phyloP scores from a whole-genome alignment of 768 basidiomycete genomes.

The Tulasnella sp. region DNA sequence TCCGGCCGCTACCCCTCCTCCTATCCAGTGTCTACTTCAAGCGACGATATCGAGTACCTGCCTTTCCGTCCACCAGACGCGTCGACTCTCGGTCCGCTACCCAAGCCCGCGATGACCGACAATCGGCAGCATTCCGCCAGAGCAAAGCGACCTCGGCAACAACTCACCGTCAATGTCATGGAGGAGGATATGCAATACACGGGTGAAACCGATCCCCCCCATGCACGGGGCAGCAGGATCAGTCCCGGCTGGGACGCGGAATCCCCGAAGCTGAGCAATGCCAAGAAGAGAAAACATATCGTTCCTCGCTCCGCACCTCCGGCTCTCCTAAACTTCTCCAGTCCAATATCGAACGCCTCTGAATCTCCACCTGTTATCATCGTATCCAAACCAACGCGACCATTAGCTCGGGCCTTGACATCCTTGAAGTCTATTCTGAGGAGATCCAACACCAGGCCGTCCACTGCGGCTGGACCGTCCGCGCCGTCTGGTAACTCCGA shows the following conservation, averaged over 20 bases:
- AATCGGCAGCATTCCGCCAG: neutral
- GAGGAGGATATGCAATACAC: neutral
- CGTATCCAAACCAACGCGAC: conserved; percentile 2
- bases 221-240: neutral
- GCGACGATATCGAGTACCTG: too few relatives aligned
- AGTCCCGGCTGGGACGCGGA: neutral
- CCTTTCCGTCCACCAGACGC: conserved; percentile 6
- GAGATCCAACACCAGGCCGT: neutral
- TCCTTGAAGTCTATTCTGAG: conserved; percentile 7
- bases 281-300: neutral
- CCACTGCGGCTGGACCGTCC: too few relatives aligned
- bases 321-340: neutral
- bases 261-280: neutral
- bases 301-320: neutral
- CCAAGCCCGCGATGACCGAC: neutral
- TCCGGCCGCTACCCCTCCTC: conserved; percentile 10
- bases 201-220: neutral
- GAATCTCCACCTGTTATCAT: neutral
- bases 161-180: too few relatives aligned
- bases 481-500: neutral
- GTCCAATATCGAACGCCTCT: neutral
- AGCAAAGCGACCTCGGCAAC: neutral
- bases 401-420: neutral
- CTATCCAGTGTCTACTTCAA: too few relatives aligned
- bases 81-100: neutral